phyloP scores from a whole-genome alignment of 2,329 filamentous ascomycete genomes.

The Fusarium sp. region DNA sequence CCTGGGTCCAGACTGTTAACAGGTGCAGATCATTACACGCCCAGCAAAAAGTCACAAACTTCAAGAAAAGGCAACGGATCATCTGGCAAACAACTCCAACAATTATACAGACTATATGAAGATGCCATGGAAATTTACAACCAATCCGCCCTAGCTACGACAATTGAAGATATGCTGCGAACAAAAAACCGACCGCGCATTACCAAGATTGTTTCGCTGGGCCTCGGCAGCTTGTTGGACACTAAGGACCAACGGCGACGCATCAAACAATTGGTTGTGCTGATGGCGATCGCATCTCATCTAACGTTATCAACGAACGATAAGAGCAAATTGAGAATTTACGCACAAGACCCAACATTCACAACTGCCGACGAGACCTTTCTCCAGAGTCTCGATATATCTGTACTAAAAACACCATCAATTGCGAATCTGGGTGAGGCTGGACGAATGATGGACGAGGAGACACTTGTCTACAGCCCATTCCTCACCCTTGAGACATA shows the following conservation, averaged over 20 bases:
- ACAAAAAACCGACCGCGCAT: conserved; percentile 34
- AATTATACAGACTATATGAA: conserved; percentile 28
- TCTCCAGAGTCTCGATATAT: conserved; percentile 28
- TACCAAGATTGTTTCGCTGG: conserved; percentile 35
- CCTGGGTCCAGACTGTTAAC: background rate
- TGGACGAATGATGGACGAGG: conserved; percentile 31
- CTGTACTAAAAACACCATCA: conserved; percentile 34
- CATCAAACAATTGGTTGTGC: conserved; percentile 41
- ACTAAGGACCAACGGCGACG: conserved; percentile 41
- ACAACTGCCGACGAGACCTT: conserved; percentile 38
- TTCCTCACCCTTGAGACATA: conserved; percentile 44
- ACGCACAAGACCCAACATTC: conserved; percentile 43
- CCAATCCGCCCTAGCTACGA: conserved; percentile 26
- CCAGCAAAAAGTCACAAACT: conserved; percentile 8
- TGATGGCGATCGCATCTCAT: conserved; percentile 36
- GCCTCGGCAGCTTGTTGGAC: conserved; percentile 35
- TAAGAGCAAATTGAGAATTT: conserved; percentile 1
- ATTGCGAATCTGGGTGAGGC: conserved; percentile 37
- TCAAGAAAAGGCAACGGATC: conserved; percentile 18
- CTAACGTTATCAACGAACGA: background rate
- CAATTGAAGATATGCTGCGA: conserved; percentile 33
- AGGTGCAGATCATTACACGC: background rate
- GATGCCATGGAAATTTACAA: conserved; percentile 28
- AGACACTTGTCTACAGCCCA: conserved; percentile 43
- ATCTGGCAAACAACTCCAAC: conserved; percentile 30